Percentiles rank a stretch among this genome's conserved stretches.
phyloP scores from a whole-genome alignment of 2,329 filamentous ascomycete species.

The Penicillium griseofulvum region DNA sequence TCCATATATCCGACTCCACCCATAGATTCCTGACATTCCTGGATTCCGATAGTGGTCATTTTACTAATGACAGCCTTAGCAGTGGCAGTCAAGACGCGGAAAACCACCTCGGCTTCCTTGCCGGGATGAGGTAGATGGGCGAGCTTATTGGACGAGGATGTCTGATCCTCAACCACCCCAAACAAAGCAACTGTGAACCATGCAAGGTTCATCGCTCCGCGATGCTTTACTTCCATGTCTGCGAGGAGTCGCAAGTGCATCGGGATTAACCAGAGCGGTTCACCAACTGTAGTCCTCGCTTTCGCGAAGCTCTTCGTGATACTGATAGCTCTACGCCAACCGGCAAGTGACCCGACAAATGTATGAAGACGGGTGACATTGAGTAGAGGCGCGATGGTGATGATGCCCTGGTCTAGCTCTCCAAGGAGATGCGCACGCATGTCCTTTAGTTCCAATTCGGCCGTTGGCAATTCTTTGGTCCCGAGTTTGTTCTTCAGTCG shows the following conservation, averaged over 20 bases:
- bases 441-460: conserved; percentile 61
- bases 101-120: conserved; percentile 26
- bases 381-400: conserved; percentile 66
- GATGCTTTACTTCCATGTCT: conserved; percentile 40
- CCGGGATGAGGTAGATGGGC: conserved; percentile 46
- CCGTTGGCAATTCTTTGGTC: conserved; percentile 67
- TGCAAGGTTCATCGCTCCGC: conserved; percentile 37
- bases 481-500: conserved; percentile 71
- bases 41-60: conserved; percentile 29
- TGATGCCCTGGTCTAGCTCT: conserved; percentile 62
- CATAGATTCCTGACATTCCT: conserved; percentile 41
- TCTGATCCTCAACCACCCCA: conserved; percentile 54
- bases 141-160: conserved; percentile 33
- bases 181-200: conserved; percentile 34
- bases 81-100: conserved; percentile 31
- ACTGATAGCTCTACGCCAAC: conserved; percentile 41
- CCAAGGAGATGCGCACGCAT: conserved; percentile 67
- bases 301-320: conserved; percentile 44
- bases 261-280: conserved; percentile 39
- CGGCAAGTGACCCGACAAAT: conserved; percentile 37
- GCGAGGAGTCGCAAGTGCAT: conserved; percentile 43
- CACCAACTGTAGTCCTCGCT: conserved; percentile 38
- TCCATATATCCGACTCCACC: conserved; percentile 43
- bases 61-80: conserved; percentile 39
- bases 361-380: conserved; percentile 59